Conservation (phyloP, 768 basidiomycete genomes). For the Boletus fagicola region DNA sequence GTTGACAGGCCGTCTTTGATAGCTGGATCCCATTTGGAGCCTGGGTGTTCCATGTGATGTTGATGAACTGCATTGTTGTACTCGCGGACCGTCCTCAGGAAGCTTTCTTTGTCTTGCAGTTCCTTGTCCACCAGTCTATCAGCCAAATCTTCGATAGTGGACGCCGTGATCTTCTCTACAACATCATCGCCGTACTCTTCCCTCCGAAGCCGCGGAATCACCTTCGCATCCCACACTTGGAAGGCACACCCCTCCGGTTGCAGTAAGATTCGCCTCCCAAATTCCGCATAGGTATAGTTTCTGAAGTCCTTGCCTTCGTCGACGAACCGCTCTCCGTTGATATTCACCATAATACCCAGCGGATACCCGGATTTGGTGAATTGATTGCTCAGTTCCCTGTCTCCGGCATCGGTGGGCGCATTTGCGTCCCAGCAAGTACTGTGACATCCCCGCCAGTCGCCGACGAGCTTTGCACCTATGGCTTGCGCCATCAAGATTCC, state of each 20-base stretch:
- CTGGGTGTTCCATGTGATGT: constrained; percentile 37
- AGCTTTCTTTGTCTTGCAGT: constrained; percentile 39
- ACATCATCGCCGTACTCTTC: constrained; percentile 68
- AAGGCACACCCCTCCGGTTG: constrained; percentile 62
- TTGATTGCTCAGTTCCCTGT: constrained; percentile 62
- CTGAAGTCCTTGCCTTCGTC: constrained; percentile 73
- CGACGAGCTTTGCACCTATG: constrained; percentile 52
- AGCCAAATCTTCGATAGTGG: constrained; percentile 49
- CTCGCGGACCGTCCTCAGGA: constrained; percentile 45
- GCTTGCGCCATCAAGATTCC: constrained; percentile 52
- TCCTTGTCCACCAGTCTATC: constrained; percentile 45
- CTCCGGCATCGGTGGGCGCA: constrained; percentile 48
- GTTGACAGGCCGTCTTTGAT: constrained; percentile 63
- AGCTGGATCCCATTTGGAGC: constrained; percentile 55
- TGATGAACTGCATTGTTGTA: constrained; percentile 52
- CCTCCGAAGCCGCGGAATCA: constrained; percentile 43
- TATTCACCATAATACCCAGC: constrained; percentile 67
- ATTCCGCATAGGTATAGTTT: constrained; percentile 72
- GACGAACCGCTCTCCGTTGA: constrained; percentile 56
- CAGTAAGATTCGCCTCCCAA: constrained; percentile 55
- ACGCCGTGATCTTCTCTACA: constrained; percentile 52
- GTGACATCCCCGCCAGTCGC: constrained; percentile 73
- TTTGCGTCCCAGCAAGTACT: constrained; percentile 72
- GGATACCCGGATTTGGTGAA: constrained; percentile 76
- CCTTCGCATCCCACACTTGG: constrained; percentile 61